Percentiles rank a stretch among this genome's conserved stretches.
These are phyloP conservation scores for Dichotomocladium elegans DNA, from an alignment of 371 early-diverging fungal genomes.

Conservation along the genomic window DNA sequence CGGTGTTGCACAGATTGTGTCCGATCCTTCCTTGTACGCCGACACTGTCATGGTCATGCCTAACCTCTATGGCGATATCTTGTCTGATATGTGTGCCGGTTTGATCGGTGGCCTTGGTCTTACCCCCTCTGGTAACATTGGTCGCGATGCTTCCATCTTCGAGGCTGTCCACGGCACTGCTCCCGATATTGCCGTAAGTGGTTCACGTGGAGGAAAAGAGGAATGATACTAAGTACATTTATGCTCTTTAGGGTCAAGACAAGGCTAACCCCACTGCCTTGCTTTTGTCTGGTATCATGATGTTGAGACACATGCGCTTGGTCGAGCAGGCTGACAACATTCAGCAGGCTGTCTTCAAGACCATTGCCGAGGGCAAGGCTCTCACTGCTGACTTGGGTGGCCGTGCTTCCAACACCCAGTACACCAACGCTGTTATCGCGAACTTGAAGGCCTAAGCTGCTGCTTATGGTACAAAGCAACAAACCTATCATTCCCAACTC, in stretches of 20 bases:
- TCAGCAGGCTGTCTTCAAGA: constrained; percentile 86
- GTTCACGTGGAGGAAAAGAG: not conserved
- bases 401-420: constrained; percentile 85
- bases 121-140: constrained; percentile 98
- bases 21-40: constrained; percentile 87
- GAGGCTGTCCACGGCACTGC: constrained; percentile 98
- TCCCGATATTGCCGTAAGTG: constrained; percentile 91
- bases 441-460: constrained; percentile 3
- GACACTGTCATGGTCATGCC: constrained; percentile 99
- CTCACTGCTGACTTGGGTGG: constrained; percentile 96
- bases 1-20: constrained; percentile 91
- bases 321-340: constrained; percentile 75
- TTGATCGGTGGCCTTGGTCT: constrained; percentile 97
- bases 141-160: constrained; percentile 94
- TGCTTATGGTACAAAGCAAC: no score
- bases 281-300: constrained; percentile 92
- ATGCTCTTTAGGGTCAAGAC: constrained; percentile 42
- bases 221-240: not conserved
- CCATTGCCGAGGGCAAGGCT: constrained; percentile 89
- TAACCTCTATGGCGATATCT: constrained; percentile 98
- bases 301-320: constrained; percentile 95
- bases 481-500: not conserved
- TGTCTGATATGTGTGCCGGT: constrained; percentile 97
- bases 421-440: constrained; percentile 85
- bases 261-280: constrained; percentile 94